Evolutionary conservation across 2,329 filamentous ascomycete species (phyloP).

Genomic region (Fusarium oligoseptatum): DNA sequence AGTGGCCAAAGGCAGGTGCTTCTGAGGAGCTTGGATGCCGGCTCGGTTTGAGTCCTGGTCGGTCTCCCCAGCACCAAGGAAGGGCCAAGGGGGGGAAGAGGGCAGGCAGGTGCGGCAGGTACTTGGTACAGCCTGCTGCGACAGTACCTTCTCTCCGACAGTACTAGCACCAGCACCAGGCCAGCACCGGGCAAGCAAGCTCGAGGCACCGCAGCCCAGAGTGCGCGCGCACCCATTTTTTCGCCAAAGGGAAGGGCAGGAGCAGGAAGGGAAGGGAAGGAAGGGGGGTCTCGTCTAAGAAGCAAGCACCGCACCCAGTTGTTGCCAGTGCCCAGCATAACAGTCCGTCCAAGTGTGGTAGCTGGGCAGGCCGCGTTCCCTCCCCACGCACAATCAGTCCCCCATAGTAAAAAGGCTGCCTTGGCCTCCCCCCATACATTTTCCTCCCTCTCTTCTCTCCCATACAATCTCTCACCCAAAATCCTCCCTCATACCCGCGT

Average conservation of each 20-base stretch:
- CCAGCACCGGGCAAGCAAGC: conserved; percentile 27
- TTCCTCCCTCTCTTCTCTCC: conserved; percentile 68
- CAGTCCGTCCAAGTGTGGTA: conserved; percentile 46
- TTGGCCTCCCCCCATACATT: conserved; percentile 68
- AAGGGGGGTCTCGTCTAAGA: conserved; percentile 44
- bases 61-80: conserved; percentile 21
- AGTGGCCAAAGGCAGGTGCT: conserved; percentile 42
- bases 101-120: conserved; percentile 33
- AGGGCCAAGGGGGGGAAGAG: conserved; percentile 30
- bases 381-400: conserved; percentile 68
- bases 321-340: conserved; percentile 45
- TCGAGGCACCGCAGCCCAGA: conserved; percentile 26
- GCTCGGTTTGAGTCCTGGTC: conserved; percentile 40
- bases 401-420: conserved; percentile 75
- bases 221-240: conserved; percentile 45
- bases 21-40: conserved; percentile 41
- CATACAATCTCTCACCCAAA: conserved; percentile 73
- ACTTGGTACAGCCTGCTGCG: conserved; percentile 36
- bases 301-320: conserved; percentile 43
- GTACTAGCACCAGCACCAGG: conserved; percentile 32
- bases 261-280: conserved; percentile 31
- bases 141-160: conserved; percentile 22
- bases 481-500: conserved; percentile 63
- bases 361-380: conserved; percentile 47
- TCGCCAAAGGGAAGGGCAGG: conserved; percentile 18